Evolutionary conservation across 2,329 filamentous ascomycete species (phyloP).

Genomic region (Ilyonectria robusta): DNA sequence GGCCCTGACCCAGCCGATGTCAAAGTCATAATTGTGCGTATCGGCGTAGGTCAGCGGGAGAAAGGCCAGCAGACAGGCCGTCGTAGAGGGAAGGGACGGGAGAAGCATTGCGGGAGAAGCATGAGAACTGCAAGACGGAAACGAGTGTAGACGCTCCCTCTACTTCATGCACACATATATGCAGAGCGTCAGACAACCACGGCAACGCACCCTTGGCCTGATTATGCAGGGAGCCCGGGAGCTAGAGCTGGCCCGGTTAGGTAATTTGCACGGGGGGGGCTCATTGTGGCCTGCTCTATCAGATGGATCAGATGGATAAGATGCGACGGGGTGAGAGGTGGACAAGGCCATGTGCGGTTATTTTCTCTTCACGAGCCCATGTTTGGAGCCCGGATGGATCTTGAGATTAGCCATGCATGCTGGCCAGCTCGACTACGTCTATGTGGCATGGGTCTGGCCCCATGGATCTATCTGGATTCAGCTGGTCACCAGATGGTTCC

Average conservation of each 20-base stretch:
- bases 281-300: not conserved
- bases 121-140: not conserved
- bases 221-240: not conserved
- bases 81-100: slow-evolving; percentile 27
- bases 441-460: not conserved
- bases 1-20: slow-evolving; percentile 78
- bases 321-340: not conserved
- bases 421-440: not conserved
- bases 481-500: not conserved
- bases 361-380: not conserved
- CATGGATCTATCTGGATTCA: not conserved
- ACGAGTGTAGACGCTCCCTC: not conserved
- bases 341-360: not conserved
- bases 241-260: not conserved
- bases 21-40: slow-evolving; percentile 74
- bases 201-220: not conserved
- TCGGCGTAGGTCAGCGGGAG: slow-evolving; percentile 50
- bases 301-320: not conserved
- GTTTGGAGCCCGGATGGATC: not conserved
- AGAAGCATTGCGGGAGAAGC: slow-evolving; percentile 35
- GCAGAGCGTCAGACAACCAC: not conserved
- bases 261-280: not conserved
- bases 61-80: slow-evolving; percentile 37
- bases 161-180: not conserved
- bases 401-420: not conserved